Base-by-base conservation (phyloP, 352 stramenopile genomes). In the Blastocystis sp. region DNA sequence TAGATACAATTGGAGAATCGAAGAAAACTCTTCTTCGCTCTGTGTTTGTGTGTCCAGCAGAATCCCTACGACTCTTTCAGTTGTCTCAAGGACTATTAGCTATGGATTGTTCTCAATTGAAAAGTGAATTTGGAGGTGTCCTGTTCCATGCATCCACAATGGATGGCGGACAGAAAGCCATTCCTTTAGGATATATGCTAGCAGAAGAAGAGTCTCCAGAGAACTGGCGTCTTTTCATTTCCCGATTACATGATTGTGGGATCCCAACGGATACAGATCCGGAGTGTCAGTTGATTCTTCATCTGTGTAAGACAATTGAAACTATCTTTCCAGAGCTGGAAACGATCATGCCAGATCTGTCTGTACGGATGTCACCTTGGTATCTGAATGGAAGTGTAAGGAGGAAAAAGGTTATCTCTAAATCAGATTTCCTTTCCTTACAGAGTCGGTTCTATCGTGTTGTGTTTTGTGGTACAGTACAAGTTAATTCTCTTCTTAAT, bases 151-250 rank as follows among this genome's bases (percentile, higher is more conserved):
- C 48, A 42, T 84, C 73, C 13, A 60, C 24, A 27, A 54, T 84
- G 17, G 73, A 84, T 64, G 42, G 42, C 0, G 73, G 53, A 0
- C n/a, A 69, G 2, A n/a, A 68, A 13, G 53, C 51, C 11, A 40
- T 84, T 37, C 40, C 68, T n/a, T 24, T 84, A 6, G 73, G 53
- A 15, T 84, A 54, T 44, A 84, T 84, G 73, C 37, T 84, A 3
- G 73, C 73, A 3, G 53, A 69, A 24, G 48, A 84, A 54, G 73
- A 84, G 22, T 66, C 17, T 33, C 30, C 40, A 2, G 17, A 19
- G 9, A 84, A 30, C 33, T 84, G 73, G 73, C 51, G 73, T n/a
- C 48, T 40, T 1, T 84, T 84, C 68, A 22, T 84, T 22, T 37
- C 48, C 1, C 22, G 27, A 0, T 57, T 84, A 11, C 17, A 84